Evolutionary conservation across 2,329 filamentous ascomycete species (phyloP), one percentile per base, ranked within the genome.

Genomic region (Aspergillus oerlinghausenensis): DNA sequence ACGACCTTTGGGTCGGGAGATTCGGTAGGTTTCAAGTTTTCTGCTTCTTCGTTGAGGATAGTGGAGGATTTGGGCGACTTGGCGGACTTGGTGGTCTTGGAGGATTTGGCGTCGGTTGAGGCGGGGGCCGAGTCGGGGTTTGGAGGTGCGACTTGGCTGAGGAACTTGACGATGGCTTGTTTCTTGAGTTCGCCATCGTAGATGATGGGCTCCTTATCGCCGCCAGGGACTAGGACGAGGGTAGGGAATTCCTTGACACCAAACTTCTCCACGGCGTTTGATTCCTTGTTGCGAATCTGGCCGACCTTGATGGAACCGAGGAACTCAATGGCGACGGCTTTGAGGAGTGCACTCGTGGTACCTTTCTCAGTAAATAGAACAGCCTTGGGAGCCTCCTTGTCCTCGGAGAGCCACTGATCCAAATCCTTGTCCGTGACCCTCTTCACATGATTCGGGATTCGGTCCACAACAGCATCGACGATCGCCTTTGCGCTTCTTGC

Each of bases 341-440:
- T 89, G 62, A 97, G 77, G 25, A 96, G 80, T 10, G 92, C 85
- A 70, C 90, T 93, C 0, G 90, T 93, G 5, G 88, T 88, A 23
- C 92, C 91, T 79, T 97, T 99, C 55, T 96, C 90, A 2, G 90
- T 95, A 75, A 99, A 97, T 3, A 99, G 79, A 35, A 99, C 85
- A 0, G 89, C 92, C 79, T 96, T 97, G 51, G 92, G 84, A 11
- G 81, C 83, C 21, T 88, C 84, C 58, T 86, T 87, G 48, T 84
- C 82, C 56, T 83, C 81, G 9, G 78, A 76, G 51, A 97, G 74
- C 83, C 93, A 99, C 11, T 78, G 77, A 56, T 91, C 87, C 40
- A 96, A 68, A 49, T 89, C 88, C 74, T 89, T 90, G 73, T 96
- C 91, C 17, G 87, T 86, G 50, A 97, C 78, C 60, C 85, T 84